Evolutionary conservation across 345 rosid species (phyloP).

Genomic region (Aurinia saxatilis): DNA sequence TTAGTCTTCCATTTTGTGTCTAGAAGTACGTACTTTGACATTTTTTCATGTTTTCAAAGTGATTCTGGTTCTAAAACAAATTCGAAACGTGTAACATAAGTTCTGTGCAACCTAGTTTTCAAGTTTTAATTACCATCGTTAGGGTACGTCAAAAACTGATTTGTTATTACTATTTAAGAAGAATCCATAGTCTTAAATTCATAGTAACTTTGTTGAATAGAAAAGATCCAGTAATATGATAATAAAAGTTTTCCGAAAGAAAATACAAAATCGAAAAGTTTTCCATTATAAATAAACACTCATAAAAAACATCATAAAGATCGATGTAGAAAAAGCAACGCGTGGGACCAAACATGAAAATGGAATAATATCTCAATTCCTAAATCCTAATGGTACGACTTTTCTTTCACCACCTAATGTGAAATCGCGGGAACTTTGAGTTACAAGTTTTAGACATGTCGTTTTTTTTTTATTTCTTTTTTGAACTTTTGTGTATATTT

Average conservation of each 20-base stretch:
- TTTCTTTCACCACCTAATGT: conserved; percentile 26
- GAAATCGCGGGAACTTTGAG: conserved; percentile 16
- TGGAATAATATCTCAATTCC: conserved; percentile 25
- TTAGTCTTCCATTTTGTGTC: too few species aligned
- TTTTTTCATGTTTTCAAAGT: too few species aligned
- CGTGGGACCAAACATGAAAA: conserved; percentile 21
- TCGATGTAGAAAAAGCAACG: conserved; percentile 21
- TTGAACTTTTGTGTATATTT: not conserved
- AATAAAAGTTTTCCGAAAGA: not conserved
- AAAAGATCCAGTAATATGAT: too few species aligned
- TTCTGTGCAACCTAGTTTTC: too few species aligned
- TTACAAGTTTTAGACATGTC: not conserved
- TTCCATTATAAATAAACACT: not conserved
- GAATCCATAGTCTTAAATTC: too few species aligned
- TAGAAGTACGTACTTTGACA: too few species aligned
- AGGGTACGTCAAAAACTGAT: too few species aligned
- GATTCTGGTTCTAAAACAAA: too few species aligned
- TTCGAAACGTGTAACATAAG: too few species aligned
- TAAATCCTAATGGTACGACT: conserved; percentile 23
- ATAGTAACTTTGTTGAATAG: too few species aligned
- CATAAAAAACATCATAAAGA: not conserved
- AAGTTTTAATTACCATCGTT: too few species aligned
- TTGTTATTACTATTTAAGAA: too few species aligned
- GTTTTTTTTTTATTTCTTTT: not conserved
- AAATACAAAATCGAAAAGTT: not conserved